Conservation (phyloP, 2,329 filamentous ascomycete species). For the Cladorrhinum sp. region DNA sequence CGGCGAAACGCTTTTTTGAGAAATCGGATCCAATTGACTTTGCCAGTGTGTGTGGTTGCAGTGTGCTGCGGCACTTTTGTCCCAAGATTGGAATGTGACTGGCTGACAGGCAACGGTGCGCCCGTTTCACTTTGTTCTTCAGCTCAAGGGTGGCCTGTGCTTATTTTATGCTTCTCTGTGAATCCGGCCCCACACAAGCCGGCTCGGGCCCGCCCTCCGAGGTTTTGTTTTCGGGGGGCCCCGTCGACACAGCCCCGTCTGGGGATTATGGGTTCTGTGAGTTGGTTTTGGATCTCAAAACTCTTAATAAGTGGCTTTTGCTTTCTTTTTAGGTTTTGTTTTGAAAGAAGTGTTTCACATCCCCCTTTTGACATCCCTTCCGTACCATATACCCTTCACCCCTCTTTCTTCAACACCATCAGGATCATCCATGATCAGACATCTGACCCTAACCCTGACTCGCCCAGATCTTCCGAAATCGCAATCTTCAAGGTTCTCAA, state of each 20-base stretch:
- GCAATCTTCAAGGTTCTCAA: neutral
- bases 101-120: neutral
- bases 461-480: neutral
- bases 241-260: neutral
- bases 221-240: neutral
- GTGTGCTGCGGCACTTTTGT: neutral
- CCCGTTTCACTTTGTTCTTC: neutral
- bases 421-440: neutral
- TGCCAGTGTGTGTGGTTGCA: neutral
- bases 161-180: neutral
- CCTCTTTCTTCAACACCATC: neutral
- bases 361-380: neutral
- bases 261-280: neutral
- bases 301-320: neutral
- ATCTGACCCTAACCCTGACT: neutral
- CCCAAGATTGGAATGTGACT: neutral
- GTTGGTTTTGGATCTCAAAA: neutral
- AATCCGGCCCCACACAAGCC: neutral
- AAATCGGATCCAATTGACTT: neutral
- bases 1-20: too few species aligned
- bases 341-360: too few species aligned
- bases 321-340: too few species aligned
- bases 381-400: neutral
- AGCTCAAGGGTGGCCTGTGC: neutral
- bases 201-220: neutral